Conservation (phyloP, 2,329 filamentous ascomycete genomes). For the Triangularia setosa region DNA sequence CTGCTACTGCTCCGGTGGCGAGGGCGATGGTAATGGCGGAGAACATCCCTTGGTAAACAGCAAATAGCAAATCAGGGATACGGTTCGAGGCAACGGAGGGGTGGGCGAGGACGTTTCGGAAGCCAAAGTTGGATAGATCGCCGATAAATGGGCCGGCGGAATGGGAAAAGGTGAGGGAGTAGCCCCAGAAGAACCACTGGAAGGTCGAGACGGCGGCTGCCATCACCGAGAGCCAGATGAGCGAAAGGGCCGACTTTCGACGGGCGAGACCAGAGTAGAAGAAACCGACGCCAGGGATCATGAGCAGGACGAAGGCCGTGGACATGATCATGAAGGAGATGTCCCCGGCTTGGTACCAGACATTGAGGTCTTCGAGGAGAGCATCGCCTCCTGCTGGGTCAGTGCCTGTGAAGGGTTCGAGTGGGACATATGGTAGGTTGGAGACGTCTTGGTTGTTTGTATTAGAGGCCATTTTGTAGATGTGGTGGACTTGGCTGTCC, state of each 20-base stretch:
- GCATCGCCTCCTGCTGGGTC: conserved; percentile 64
- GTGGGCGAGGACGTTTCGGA: conserved; percentile 68
- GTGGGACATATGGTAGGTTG: conserved; percentile 20
- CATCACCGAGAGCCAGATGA: conserved; percentile 91
- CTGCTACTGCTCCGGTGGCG: conserved; percentile 78
- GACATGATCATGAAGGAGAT: conserved; percentile 80
- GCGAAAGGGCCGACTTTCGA: conserved; percentile 80
- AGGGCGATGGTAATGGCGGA: conserved; percentile 81
- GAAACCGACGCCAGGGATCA: conserved; percentile 88
- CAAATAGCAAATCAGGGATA: conserved; percentile 80
- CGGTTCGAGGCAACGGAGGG: conserved; percentile 70
- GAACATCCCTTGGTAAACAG: conserved; percentile 86
- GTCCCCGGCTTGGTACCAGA: conserved; percentile 78
- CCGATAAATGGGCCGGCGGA: conserved; percentile 72
- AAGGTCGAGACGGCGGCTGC: conserved; percentile 77
- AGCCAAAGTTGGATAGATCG: conserved; percentile 73
- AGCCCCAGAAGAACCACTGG: conserved; percentile 95
- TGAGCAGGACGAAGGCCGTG: conserved; percentile 79
- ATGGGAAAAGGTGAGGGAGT: conserved; percentile 78
- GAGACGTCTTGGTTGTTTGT: background rate
- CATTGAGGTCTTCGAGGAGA: conserved; percentile 64
- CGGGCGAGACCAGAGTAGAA: conserved; percentile 91
- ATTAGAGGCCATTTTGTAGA: background rate
- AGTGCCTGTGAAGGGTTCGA: conserved; percentile 62
- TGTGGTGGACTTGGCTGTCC: conserved; percentile 38